These are phyloP conservation scores for Botryotinia calthae DNA, from an alignment of 2,329 filamentous ascomycete genomes.

Conservation along the genomic window DNA sequence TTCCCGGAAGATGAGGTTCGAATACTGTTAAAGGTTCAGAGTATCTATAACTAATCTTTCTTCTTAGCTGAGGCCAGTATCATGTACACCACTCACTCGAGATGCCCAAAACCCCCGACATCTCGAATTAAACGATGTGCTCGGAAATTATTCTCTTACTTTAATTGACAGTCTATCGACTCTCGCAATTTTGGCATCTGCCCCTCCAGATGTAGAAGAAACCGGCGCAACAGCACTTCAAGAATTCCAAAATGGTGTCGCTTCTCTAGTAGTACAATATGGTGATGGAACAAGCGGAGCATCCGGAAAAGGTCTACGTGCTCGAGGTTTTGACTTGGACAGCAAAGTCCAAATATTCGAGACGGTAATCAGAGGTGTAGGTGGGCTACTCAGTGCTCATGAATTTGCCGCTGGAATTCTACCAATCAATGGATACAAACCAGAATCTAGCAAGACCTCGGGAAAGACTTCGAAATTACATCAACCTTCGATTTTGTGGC, in stretches of 20 bases:
- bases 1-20: conserved; percentile 89
- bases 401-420: conserved; percentile 88
- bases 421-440: conserved; percentile 76
- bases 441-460: conserved; percentile 38
- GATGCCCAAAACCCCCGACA: conserved; percentile 76
- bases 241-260: conserved; percentile 79
- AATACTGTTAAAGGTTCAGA: not conserved
- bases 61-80: conserved; percentile 72
- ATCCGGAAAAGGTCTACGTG: conserved; percentile 67
- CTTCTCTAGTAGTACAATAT: conserved; percentile 74
- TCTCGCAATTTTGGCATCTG: conserved; percentile 84
- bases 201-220: conserved; percentile 54
- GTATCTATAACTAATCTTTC: conserved; percentile 4
- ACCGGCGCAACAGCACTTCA: conserved; percentile 60
- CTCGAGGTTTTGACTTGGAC: conserved; percentile 86
- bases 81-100: conserved; percentile 79
- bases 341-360: conserved; percentile 99
- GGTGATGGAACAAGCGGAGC: conserved; percentile 75
- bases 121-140: conserved; percentile 87
- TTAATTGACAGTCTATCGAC: conserved; percentile 94
- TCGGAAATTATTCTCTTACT: conserved; percentile 96
- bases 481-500: conserved; percentile 63
- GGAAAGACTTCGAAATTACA: conserved; percentile 38
- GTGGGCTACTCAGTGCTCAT: conserved; percentile 88
- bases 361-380: conserved; percentile 90